A percentile compares a stretch with the other conserved stretches of the same genome.
Evolutionary conservation across 352 stramenopile species (phyloP).

Genomic region (Phytophthora pisi): DNA sequence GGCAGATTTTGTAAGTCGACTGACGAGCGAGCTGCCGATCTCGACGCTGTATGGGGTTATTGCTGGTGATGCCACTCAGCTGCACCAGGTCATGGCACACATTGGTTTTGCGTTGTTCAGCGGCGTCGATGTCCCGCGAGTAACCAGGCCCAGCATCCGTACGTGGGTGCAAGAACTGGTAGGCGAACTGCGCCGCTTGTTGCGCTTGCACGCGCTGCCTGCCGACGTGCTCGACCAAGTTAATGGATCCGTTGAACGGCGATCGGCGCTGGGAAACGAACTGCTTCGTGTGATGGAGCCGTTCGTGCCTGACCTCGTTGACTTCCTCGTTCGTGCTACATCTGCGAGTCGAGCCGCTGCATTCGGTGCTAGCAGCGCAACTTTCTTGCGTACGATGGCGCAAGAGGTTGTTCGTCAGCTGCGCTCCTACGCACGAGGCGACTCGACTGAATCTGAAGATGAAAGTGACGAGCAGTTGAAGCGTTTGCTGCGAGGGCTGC

Average conservation of each 20-base stretch:
- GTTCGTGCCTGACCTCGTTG: slow-evolving; percentile 64
- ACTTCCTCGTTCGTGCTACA: slow-evolving; percentile 63
- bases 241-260: slow-evolving; percentile 23
- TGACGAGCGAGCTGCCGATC: slow-evolving; percentile 52
- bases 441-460: slow-evolving; percentile 34
- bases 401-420: slow-evolving; percentile 55
- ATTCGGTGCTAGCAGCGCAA: slow-evolving; percentile 50
- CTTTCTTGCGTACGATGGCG: slow-evolving; percentile 61
- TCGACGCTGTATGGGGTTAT: slow-evolving; percentile 62
- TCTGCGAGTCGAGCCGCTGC: slow-evolving; percentile 56
- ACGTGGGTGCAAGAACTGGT: slow-evolving; percentile 60
- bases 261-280: slow-evolving; percentile 43
- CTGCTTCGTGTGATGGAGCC: slow-evolving; percentile 58
- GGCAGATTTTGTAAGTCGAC: slow-evolving; percentile 51
- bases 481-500: slow-evolving; percentile 41
- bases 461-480: slow-evolving; percentile 37
- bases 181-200: slow-evolving; percentile 50
- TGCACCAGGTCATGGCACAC: slow-evolving; percentile 64
- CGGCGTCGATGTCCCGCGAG: slow-evolving; percentile 63
- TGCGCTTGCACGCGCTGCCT: slow-evolving; percentile 44
- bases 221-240: slow-evolving; percentile 41
- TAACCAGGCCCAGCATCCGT: slow-evolving; percentile 58
- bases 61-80: slow-evolving; percentile 45
- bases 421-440: slow-evolving; percentile 38
- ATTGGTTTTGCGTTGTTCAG: slow-evolving; percentile 66